phyloP scores from a whole-genome alignment of 768 basidiomycete genomes.

The Hemileccinum impolitum region DNA sequence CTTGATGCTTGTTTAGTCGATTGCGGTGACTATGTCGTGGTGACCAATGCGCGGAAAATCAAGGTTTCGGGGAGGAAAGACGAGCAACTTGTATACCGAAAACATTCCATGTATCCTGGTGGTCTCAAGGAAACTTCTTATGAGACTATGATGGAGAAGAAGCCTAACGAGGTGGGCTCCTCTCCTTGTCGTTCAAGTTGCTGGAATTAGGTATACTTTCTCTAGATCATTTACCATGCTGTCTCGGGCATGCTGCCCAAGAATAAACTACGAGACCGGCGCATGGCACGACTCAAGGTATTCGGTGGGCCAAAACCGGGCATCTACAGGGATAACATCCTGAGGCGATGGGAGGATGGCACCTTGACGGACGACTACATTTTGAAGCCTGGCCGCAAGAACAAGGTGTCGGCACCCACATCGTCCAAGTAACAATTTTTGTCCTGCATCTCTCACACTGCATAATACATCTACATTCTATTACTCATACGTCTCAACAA shows the following conservation, averaged over 20 bases:
- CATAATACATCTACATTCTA: slow-evolving; percentile 8
- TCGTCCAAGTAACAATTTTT: slow-evolving; percentile 11
- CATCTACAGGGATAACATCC: slow-evolving; percentile 68
- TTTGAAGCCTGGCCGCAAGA: slow-evolving; percentile 23
- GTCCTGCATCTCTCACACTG: not conserved
- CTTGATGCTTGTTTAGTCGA: slow-evolving; percentile 58
- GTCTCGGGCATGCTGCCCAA: slow-evolving; percentile 99
- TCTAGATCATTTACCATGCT: slow-evolving; percentile 89
- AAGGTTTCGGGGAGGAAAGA: slow-evolving; percentile 88
- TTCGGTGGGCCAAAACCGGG: slow-evolving; percentile 81
- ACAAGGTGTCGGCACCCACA: slow-evolving; percentile 7
- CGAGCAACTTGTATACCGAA: slow-evolving; percentile 81
- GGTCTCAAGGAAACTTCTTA: slow-evolving; percentile 91
- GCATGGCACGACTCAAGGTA: slow-evolving; percentile 84
- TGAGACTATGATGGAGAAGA: slow-evolving; percentile 73
- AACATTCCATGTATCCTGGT: slow-evolving; percentile 91
- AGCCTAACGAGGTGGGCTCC: slow-evolving; percentile 81
- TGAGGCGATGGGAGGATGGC: slow-evolving; percentile 84
- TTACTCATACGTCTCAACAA: not conserved
- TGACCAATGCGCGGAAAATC: slow-evolving; percentile 83
- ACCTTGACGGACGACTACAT: slow-evolving; percentile 48
- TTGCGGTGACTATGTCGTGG: slow-evolving; percentile 96
- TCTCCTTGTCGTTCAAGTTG: not conserved
- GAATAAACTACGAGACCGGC: slow-evolving; percentile 88
- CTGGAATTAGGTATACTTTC: not conserved